Evolutionary conservation across 257 asterid species (phyloP).

Genomic region (Jaltomata sinuosa): DNA sequence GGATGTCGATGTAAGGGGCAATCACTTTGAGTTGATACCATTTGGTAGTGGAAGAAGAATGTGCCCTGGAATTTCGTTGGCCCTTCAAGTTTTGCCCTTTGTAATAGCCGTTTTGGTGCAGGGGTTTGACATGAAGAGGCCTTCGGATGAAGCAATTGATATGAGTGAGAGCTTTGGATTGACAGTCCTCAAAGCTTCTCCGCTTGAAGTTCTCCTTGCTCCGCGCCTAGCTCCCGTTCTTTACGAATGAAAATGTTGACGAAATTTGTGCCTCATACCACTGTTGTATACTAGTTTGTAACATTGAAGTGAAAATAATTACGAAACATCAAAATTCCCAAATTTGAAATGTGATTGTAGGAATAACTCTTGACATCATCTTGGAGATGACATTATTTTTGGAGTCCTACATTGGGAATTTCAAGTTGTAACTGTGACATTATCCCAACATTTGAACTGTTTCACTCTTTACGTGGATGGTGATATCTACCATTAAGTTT

Average conservation of each 20-base stretch:
- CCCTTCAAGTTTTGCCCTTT: slow-evolving; percentile 13
- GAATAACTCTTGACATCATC: not conserved
- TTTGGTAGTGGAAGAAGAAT: slow-evolving; percentile 48
- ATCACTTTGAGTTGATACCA: slow-evolving; percentile 37
- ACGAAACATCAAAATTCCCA: not conserved
- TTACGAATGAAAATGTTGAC: not conserved
- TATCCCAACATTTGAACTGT: no score
- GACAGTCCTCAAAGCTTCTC: slow-evolving; percentile 26
- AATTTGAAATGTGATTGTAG: not conserved
- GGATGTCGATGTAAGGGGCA: slow-evolving; percentile 25
- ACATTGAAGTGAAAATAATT: not conserved
- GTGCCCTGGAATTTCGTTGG: slow-evolving; percentile 28
- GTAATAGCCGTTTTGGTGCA: slow-evolving; percentile 32
- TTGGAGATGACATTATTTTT: not conserved
- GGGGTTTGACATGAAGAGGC: slow-evolving; percentile 21
- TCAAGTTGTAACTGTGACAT: not conserved
- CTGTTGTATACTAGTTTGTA: not conserved
- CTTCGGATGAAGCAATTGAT: slow-evolving; percentile 15
- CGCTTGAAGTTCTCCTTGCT: slow-evolving; percentile 20
- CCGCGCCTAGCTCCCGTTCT: slow-evolving; percentile 21
- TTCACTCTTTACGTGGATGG: not conserved
- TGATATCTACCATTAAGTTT: not conserved
- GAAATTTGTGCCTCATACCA: not conserved
- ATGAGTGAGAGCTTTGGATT: slow-evolving; percentile 42
- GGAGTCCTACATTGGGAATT: not conserved